Percentiles rank a stretch among this genome's conserved stretches.
These are phyloP conservation scores for Aspergillus costaricaensis DNA, from an alignment of 2,329 filamentous ascomycete genomes.

Conservation along the genomic window DNA sequence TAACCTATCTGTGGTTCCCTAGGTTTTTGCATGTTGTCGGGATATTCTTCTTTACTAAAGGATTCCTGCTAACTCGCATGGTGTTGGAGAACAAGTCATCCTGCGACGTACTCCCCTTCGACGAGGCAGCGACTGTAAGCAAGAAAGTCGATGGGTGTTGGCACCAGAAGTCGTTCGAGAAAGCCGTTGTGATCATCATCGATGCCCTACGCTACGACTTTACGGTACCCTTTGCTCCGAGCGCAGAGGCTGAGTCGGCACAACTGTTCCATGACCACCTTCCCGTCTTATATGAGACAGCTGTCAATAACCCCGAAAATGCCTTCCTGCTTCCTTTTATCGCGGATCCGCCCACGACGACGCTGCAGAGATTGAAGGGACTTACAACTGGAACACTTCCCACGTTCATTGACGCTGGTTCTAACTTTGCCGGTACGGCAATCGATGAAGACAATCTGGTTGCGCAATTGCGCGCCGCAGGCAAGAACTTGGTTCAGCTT, in stretches of 20 bases:
- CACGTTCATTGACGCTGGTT: constrained; percentile 90
- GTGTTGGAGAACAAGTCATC: constrained; percentile 75
- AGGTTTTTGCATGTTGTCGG: constrained; percentile 74
- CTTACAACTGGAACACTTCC: constrained; percentile 93
- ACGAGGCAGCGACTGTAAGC: constrained; percentile 32
- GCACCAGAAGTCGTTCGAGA: constrained; percentile 92
- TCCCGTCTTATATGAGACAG: constrained; percentile 81
- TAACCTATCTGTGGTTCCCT: background rate
- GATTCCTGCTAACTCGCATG: constrained; percentile 86
- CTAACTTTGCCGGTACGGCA: constrained; percentile 90
- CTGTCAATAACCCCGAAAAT: constrained; percentile 71
- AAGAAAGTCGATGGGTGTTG: constrained; percentile 72
- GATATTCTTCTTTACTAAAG: constrained; percentile 89
- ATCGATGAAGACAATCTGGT: constrained; percentile 90
- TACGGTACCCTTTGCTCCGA: constrained; percentile 71
- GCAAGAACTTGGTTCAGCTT: constrained; percentile 82
- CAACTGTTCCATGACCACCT: constrained; percentile 84
- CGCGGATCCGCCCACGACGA: constrained; percentile 92
- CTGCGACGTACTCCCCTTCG: constrained; percentile 69
- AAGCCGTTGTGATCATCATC: constrained; percentile 85
- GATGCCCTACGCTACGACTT: constrained; percentile 97
- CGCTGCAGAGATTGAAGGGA: constrained; percentile 87
- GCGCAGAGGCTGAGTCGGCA: constrained; percentile 46
- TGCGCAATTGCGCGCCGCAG: constrained; percentile 63
- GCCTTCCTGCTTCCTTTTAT: constrained; percentile 94